Evolutionary conservation across 176 grass and related monocot genomes (phyloP).

Genomic region (Guadua angustifolia): DNA sequence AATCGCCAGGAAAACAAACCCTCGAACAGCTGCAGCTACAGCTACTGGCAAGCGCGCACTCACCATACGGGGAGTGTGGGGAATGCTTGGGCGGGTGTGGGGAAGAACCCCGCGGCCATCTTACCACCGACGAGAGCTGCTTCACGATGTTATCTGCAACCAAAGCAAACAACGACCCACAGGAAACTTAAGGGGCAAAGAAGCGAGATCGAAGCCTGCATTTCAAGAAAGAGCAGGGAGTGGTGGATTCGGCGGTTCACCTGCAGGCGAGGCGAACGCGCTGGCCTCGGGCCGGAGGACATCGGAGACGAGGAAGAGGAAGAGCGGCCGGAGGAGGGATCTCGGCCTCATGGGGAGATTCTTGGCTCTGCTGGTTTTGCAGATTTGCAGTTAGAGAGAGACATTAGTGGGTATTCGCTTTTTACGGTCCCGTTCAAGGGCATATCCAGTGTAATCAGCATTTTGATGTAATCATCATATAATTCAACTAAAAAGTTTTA

Average conservation of each 20-base stretch:
- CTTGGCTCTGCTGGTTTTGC: background rate
- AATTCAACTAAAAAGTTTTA: no score
- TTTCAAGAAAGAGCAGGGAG: background rate
- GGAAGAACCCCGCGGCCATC: constrained; percentile 67
- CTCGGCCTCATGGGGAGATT: constrained; percentile 44
- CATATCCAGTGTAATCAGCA: no score
- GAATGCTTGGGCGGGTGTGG: constrained; percentile 44
- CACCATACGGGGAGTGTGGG: constrained; percentile 53
- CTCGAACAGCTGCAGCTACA: background rate
- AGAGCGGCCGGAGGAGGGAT: constrained; percentile 41
- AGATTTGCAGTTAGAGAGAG: no score
- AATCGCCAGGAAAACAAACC: constrained; percentile 1
- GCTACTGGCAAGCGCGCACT: background rate
- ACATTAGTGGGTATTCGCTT: no score
- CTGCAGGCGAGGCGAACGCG: constrained; percentile 51
- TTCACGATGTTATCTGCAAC: constrained; percentile 70
- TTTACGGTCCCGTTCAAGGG: no score
- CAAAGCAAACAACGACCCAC: constrained; percentile 4
- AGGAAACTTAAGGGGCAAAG: background rate
- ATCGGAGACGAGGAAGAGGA: constrained; percentile 43
- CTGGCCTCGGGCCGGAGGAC: constrained; percentile 33
- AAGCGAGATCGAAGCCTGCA: background rate
- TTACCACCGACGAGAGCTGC: constrained; percentile 79
- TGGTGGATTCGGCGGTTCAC: constrained; percentile 4
- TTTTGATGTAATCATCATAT: no score